Evolutionary conservation across 352 stramenopile genomes (phyloP).

Genomic region (Thraustochytrium striatum): DNA sequence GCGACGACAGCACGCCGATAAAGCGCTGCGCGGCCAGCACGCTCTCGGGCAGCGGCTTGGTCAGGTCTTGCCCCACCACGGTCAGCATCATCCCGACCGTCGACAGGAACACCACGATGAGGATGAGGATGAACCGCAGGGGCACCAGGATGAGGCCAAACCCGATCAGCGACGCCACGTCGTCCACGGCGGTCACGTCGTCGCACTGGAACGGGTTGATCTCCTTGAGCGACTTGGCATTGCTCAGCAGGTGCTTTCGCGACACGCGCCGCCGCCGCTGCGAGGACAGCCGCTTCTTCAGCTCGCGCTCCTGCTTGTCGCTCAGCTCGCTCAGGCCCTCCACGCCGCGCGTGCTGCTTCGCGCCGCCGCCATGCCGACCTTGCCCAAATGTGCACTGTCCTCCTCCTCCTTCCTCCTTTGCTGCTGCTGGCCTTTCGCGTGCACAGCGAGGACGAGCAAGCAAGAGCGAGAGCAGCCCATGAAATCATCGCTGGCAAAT

Average conservation of each 20-base stretch:
- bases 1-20: background rate
- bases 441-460: too few species aligned
- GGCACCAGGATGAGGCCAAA: background rate
- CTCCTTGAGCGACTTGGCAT: background rate
- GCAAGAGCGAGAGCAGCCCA: too few species aligned
- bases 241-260: too few species aligned
- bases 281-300: background rate
- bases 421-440: too few species aligned
- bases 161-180: background rate
- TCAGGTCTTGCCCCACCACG: background rate
- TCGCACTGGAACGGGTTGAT: slow-evolving; percentile 38
- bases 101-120: background rate
- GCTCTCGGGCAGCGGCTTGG: slow-evolving; percentile 3
- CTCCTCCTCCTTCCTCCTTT: too few species aligned
- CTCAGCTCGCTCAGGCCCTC: background rate
- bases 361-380: too few species aligned
- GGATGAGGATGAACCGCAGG: slow-evolving; percentile 11
- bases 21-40: background rate
- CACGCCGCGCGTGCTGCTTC: too few species aligned
- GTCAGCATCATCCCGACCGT: slow-evolving; percentile 4
- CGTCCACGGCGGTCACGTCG: slow-evolving; percentile 35
- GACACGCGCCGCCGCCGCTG: background rate
- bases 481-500: too few species aligned
- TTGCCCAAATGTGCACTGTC: too few species aligned
- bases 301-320: background rate